Base-by-base conservation (phyloP, 805 yeast genomes). In the Phaffomyces thermotolerans region DNA sequence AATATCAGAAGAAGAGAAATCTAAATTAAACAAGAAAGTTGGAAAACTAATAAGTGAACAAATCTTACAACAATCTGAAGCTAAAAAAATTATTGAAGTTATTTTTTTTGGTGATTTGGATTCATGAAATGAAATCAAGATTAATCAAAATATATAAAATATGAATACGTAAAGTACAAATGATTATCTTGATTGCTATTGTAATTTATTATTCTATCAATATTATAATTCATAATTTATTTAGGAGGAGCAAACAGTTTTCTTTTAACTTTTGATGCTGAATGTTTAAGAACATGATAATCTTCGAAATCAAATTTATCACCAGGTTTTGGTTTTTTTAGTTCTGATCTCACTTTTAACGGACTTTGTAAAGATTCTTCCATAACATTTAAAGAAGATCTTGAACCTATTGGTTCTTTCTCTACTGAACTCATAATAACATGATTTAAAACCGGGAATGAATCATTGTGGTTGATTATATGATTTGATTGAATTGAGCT, bases 81-180 rank as follows among this genome's bases (percentile, higher is more conserved):
- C 79, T 2, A 67, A 64, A 47, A 72, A 66, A 36, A 67, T 84
- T 13, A 71, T 72, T 25, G 68, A 76, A 47, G 89, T 89, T 6
- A 73, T 86, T 10, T 84, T 84, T 59, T 81, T 84, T 58, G 95
- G 91, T 8, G 90, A 82, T 53, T 43, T 58, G 20, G 45, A 47
- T 33, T 27, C 39, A 27, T 48, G 33, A 29, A 40, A 27, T 34
- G 35, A 37, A 40, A 18, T 41, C 22, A 20, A 20, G 22, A 20
- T 20, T 20, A 20, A 20, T 20, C 22, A 20, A 20, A n/a, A 36
- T 36, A 37, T 42, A 40, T 42, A 45, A 27, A n/a, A n/a, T n/a
- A 29, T 36, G 29, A 14, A 31, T 10, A 18, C 18, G n/a, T 18
- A 24, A n/a, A 18, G 27, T 18, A 7, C 6, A 12, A 18, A 23